Conservation (phyloP, 2,329 filamentous ascomycete genomes). For the Aspergillus uvarum region DNA sequence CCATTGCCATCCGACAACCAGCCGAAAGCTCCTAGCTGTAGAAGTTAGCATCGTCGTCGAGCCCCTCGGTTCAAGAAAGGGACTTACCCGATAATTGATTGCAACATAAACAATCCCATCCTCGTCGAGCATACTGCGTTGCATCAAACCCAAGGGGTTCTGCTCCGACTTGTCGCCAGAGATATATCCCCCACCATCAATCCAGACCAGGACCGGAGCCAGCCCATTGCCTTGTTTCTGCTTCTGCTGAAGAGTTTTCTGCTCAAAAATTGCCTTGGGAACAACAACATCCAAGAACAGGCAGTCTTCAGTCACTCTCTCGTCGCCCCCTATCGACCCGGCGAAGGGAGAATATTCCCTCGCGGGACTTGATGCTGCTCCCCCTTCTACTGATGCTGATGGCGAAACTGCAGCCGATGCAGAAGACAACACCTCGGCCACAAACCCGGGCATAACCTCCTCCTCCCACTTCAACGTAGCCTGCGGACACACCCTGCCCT, state of each 20-base stretch:
- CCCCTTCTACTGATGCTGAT: too few species aligned
- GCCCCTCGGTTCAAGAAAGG: conserved; percentile 5
- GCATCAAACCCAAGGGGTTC: conserved; percentile 42
- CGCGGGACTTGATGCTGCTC: conserved; percentile 11
- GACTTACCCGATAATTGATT: conserved; percentile 47
- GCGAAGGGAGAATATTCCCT: conserved; percentile 21
- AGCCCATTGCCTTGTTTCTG: background rate
- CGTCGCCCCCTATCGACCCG: conserved; percentile 17
- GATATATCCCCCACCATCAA: conserved; percentile 4
- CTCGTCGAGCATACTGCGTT: conserved; percentile 40
- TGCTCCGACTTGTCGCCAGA: conserved; percentile 23
- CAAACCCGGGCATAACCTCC: conserved; percentile 21
- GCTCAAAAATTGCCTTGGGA: conserved; percentile 34
- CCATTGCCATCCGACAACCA: conserved; percentile 50
- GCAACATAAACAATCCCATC: conserved; percentile 49
- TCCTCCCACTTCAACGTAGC: conserved; percentile 47
- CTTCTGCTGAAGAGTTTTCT: conserved; percentile 1
- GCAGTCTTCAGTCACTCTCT: conserved; percentile 37
- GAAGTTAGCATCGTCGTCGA: background rate
- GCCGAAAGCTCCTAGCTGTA: conserved; percentile 49
- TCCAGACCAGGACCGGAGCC: conserved; percentile 44
- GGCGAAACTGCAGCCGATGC: too few species aligned
- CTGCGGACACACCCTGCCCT: conserved; percentile 48
- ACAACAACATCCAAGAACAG: conserved; percentile 41
- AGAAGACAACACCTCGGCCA: conserved; percentile 16